phyloP scores from a whole-genome alignment of 208 protist species.

The Acanthamoeba polyphaga region DNA sequence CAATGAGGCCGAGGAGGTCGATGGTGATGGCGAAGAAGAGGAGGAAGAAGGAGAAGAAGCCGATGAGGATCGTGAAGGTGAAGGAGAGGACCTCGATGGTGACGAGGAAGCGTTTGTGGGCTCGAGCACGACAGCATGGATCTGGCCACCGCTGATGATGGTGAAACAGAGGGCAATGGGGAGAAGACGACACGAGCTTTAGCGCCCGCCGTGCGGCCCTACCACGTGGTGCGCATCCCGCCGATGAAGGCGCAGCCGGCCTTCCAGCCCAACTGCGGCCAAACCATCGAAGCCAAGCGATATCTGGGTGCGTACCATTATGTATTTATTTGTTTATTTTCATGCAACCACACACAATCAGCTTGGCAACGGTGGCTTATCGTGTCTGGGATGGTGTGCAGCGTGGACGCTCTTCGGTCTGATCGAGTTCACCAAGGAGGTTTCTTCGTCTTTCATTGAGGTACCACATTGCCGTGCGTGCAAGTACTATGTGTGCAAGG shows the following conservation, averaged over 20 bases:
- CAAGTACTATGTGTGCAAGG: no score
- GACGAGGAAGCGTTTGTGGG: not conserved
- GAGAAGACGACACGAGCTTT: not conserved
- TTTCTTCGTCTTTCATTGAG: constrained; percentile 3
- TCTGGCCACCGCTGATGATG: not conserved
- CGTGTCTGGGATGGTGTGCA: not conserved
- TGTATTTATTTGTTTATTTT: no score
- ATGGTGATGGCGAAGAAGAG: not conserved
- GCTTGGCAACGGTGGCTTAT: not conserved
- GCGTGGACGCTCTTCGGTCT: constrained; percentile 40
- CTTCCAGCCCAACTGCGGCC: constrained; percentile 58
- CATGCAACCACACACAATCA: no score
- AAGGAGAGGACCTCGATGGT: not conserved
- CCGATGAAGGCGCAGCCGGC: constrained; percentile 36
- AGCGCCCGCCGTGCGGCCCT: not conserved
- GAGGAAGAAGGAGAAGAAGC: constrained; percentile 50
- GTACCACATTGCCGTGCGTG: no score
- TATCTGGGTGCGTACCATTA: not conserved
- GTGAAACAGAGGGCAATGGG: not conserved
- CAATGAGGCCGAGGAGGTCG: constrained; percentile 34
- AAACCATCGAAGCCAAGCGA: not conserved
- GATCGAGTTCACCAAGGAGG: not conserved
- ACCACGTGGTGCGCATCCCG: constrained; percentile 16
- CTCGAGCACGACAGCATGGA: not conserved
- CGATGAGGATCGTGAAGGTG: not conserved